phyloP scores from a whole-genome alignment of 1,284 basidiomycete species.

The Ustilago trichophora region DNA sequence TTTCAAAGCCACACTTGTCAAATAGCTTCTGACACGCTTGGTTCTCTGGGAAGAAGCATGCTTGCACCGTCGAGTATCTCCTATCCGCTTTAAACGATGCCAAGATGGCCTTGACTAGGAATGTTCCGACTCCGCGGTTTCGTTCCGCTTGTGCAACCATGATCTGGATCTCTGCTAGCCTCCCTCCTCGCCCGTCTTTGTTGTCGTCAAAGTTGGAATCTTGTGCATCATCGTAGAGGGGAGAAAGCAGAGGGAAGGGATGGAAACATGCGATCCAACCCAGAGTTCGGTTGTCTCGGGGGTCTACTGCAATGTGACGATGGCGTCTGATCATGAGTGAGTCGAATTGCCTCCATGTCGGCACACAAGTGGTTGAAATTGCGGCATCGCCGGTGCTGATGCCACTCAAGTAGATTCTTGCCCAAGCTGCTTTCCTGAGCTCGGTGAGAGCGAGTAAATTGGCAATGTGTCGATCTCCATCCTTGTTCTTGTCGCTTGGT shows the following conservation, averaged over 20 bases:
- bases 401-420: slow-evolving; percentile 32
- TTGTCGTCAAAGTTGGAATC: background rate
- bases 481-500: background rate
- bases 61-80: slow-evolving; percentile 28
- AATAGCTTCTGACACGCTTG: slow-evolving; percentile 14
- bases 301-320: slow-evolving; percentile 35
- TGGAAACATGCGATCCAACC: slow-evolving; percentile 41
- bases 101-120: slow-evolving; percentile 21
- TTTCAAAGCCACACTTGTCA: slow-evolving; percentile 7
- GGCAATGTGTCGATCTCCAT: slow-evolving; percentile 4
- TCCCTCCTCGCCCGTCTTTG: slow-evolving; percentile 11
- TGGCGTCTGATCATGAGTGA: slow-evolving; percentile 36
- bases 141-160: slow-evolving; percentile 39
- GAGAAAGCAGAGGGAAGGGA: slow-evolving; percentile 7
- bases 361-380: slow-evolving; percentile 17
- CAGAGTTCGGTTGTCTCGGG: slow-evolving; percentile 27
- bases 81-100: slow-evolving; percentile 11
- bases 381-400: slow-evolving; percentile 30
- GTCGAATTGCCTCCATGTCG: slow-evolving; percentile 44
- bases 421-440: slow-evolving; percentile 42
- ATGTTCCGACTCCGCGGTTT: slow-evolving; percentile 9
- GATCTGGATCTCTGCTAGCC: slow-evolving; percentile 21
- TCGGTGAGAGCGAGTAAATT: slow-evolving; percentile 38
- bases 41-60: slow-evolving; percentile 32
- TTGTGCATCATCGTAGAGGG: slow-evolving; percentile 2